Conservation (phyloP, 2,329 filamentous ascomycete species). For the Curvularia sp. region DNA sequence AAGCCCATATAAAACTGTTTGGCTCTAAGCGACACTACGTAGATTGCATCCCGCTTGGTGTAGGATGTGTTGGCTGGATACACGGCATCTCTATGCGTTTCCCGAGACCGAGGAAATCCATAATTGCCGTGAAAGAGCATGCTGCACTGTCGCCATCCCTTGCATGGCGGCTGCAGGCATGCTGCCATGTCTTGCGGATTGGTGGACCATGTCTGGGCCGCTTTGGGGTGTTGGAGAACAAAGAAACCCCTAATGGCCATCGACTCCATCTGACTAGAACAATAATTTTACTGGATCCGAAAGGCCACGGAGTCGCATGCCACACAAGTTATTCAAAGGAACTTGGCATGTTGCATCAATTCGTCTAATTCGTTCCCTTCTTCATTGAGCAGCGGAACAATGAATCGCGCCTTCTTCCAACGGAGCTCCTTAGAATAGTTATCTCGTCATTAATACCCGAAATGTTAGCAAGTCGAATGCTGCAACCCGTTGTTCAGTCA, state of each 20-base stretch:
- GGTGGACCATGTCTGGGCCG: conserved; percentile 41
- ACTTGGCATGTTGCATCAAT: conserved; percentile 26
- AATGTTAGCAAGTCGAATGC: conserved; percentile 46
- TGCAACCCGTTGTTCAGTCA: conserved; percentile 42
- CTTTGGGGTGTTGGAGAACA: conserved; percentile 44
- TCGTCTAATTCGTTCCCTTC: conserved; percentile 33
- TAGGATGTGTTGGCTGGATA: conserved; percentile 5
- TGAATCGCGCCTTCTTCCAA: conserved; percentile 44
- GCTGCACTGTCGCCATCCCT: conserved; percentile 43
- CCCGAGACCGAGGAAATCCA: conserved; percentile 23
- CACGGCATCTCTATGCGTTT: conserved; percentile 22
- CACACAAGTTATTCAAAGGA: conserved; percentile 48
- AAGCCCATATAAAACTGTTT: conserved; percentile 6
- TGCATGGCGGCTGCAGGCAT: conserved; percentile 41
- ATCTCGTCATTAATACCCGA: conserved; percentile 33
- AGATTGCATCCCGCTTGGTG: conserved; percentile 12
- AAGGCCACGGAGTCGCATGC: conserved; percentile 21
- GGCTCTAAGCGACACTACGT: conserved; percentile 4
- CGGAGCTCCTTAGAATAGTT: conserved; percentile 37
- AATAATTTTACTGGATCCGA: conserved; percentile 44
- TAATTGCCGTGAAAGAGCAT: conserved; percentile 26
- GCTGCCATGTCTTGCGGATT: conserved; percentile 46
- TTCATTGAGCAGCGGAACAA: conserved; percentile 43
- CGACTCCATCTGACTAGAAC: conserved; percentile 45
- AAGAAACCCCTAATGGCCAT: conserved; percentile 45